Conservation (phyloP, 2,329 filamentous ascomycete genomes). For the Magnaporthiopsis incrustans region DNA sequence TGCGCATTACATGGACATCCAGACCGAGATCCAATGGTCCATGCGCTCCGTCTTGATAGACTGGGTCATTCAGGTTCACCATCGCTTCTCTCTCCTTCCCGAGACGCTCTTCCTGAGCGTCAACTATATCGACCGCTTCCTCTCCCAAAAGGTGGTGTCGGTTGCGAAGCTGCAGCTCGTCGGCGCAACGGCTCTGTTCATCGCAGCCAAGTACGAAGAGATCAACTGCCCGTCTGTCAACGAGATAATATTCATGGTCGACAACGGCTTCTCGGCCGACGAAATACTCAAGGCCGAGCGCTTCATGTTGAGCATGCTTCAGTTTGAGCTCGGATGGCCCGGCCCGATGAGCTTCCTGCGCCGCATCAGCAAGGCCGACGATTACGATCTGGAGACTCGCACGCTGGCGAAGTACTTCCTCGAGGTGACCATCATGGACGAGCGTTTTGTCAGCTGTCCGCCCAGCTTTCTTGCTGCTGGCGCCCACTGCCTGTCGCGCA, state of each 20-base stretch:
- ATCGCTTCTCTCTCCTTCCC: slow-evolving; percentile 85
- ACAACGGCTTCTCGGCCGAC: slow-evolving; percentile 77
- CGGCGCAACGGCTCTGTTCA: slow-evolving; percentile 88
- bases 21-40: slow-evolving; percentile 99
- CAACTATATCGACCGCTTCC: slow-evolving; percentile 96
- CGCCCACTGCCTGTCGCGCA: slow-evolving; percentile 81
- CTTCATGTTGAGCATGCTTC: slow-evolving; percentile 80
- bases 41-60: slow-evolving; percentile 98
- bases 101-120: slow-evolving; percentile 91
- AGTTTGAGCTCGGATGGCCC: slow-evolving; percentile 96
- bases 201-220: slow-evolving; percentile 97
- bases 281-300: slow-evolving; percentile 96
- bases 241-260: slow-evolving; percentile 98
- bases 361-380: slow-evolving; percentile 95
- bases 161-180: slow-evolving; percentile 92
- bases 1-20: slow-evolving; percentile 91
- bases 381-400: slow-evolving; percentile 91
- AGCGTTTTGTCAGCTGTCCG: slow-evolving; percentile 86
- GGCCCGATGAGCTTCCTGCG: slow-evolving; percentile 99
- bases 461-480: slow-evolving; percentile 88
- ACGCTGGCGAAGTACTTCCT: slow-evolving; percentile 97
- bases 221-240: slow-evolving; percentile 94
- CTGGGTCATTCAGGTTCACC: slow-evolving; percentile 95
- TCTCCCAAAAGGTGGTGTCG: slow-evolving; percentile 90
- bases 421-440: slow-evolving; percentile 95